phyloP scores from a whole-genome alignment of 2,329 filamentous ascomycete genomes.

The Sporothrix inflata region DNA sequence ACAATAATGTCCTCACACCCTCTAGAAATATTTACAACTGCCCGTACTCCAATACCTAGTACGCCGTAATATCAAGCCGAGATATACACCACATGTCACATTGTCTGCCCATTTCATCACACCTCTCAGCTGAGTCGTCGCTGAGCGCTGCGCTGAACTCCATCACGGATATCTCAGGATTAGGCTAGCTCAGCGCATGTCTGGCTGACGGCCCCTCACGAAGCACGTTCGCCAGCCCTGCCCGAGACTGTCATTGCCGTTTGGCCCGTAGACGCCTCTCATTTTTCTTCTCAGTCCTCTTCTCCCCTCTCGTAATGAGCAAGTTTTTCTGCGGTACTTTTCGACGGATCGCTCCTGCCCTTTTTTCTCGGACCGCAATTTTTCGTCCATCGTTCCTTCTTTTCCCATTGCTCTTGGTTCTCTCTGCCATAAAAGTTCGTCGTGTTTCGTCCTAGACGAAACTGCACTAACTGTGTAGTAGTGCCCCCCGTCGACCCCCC shows the following conservation, averaged over 20 bases:
- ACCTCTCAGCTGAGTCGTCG: not conserved
- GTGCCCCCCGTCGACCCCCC: not conserved
- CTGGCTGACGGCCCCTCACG: not conserved
- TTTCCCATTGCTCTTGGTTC: not conserved
- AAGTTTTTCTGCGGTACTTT: not conserved
- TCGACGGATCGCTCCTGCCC: not conserved
- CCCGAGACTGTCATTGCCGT: not conserved
- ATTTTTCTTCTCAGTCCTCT: not conserved
- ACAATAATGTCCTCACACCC: not conserved
- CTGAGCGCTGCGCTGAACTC: not conserved
- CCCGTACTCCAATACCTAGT: not conserved
- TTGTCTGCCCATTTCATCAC: not conserved
- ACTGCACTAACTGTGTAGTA: slow-evolving; percentile 4
- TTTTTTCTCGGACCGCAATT: not conserved
- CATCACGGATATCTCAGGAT: not conserved
- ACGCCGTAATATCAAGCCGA: slow-evolving; percentile 10
- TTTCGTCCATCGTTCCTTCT: not conserved
- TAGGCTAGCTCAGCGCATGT: slow-evolving; percentile 4
- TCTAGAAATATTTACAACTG: not conserved
- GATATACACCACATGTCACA: slow-evolving; percentile 7
- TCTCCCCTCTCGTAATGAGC: not conserved
- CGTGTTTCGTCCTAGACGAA: slow-evolving; percentile 4
- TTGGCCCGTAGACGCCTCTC: not conserved
- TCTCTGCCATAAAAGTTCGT: not conserved
- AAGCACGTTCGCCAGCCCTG: not conserved